Evolutionary conservation across 352 stramenopile genomes (phyloP), one percentile per base, ranked within the genome.

Genomic region (Pythium brachiatum): DNA sequence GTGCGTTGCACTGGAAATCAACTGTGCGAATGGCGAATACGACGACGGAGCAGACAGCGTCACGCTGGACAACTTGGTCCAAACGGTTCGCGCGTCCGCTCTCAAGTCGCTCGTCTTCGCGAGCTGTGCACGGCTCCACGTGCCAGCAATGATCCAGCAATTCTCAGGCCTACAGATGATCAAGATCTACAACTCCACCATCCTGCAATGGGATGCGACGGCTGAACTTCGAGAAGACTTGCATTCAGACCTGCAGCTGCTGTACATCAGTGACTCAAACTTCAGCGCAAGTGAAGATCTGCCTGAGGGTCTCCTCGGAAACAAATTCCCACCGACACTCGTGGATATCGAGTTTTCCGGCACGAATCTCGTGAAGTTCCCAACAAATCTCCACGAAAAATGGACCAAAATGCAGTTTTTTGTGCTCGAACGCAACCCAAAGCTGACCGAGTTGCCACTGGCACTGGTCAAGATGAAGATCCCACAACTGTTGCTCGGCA

Each of bases 141-240:
- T 67, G 2, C 52, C 60, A 13, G 3, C 51, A 11, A 9, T 18
- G 11, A 67, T 67, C 41, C 60, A 48, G 12, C 8, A 44, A 8
- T 57, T 67, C 29, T 12, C n/a, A 2, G n/a, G 34, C 20, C 21
- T 67, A 3, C 41, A 61, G 26, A 57, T 55, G 44, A n/a, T 67
- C 26, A 54, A 56, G 23, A 51, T 67, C n/a, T 54, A 61, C 52
- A 75, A 72, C 50, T 70, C 50, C 5, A 70, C 64, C 3, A 25
- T 74, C 8, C 20, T 25, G 18, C 31, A 54, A 15, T 74, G 68
- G 68, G 12, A n/a, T 5, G 12, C 7, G 7, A 48, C 57, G 2
- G 56, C 50, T 2, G 55, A 62, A 9, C 16, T 70, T 20, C 47
- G 39, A 20, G 18, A 27, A 8, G 13, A 32, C 3, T n/a, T 31